Evolutionary conservation across 2,329 filamentous ascomycete genomes (phyloP).

Genomic region (Colletotrichum australisinense): DNA sequence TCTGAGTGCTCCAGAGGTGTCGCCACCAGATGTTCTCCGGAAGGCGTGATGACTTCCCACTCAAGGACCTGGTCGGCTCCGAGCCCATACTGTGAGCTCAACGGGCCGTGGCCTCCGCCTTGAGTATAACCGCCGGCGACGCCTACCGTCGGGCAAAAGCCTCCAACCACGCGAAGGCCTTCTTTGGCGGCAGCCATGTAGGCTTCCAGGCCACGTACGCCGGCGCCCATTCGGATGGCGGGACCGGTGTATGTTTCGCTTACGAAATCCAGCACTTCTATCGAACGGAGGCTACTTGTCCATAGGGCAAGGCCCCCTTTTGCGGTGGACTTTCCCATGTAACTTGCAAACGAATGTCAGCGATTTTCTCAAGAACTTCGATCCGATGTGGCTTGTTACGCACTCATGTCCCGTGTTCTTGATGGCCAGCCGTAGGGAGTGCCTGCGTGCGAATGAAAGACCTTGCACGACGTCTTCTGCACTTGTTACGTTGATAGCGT

Average conservation of each 20-base stretch:
- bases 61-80: slow-evolving; percentile 63
- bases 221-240: slow-evolving; percentile 66
- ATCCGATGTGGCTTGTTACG: too few species aligned
- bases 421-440: slow-evolving; percentile 60
- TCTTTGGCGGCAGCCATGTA: slow-evolving; percentile 51
- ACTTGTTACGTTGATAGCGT: slow-evolving; percentile 25
- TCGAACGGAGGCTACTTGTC: slow-evolving; percentile 48
- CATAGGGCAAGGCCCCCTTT: slow-evolving; percentile 49
- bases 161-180: slow-evolving; percentile 57
- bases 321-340: slow-evolving; percentile 49
- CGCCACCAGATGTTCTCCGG: slow-evolving; percentile 55
- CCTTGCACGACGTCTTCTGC: slow-evolving; percentile 28
- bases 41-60: slow-evolving; percentile 58
- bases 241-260: slow-evolving; percentile 56
- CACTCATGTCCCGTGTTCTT: slow-evolving; percentile 64
- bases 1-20: slow-evolving; percentile 56
- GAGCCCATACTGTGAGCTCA: slow-evolving; percentile 59
- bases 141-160: slow-evolving; percentile 61
- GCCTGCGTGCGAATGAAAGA: slow-evolving; percentile 56
- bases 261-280: background rate
- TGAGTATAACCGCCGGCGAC: slow-evolving; percentile 64
- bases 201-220: slow-evolving; percentile 59
- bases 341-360: background rate
- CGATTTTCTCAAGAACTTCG: too few species aligned
- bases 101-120: slow-evolving; percentile 63